phyloP scores from a whole-genome alignment of 192 early-diverging fungal species.

The Podila minutissima region DNA sequence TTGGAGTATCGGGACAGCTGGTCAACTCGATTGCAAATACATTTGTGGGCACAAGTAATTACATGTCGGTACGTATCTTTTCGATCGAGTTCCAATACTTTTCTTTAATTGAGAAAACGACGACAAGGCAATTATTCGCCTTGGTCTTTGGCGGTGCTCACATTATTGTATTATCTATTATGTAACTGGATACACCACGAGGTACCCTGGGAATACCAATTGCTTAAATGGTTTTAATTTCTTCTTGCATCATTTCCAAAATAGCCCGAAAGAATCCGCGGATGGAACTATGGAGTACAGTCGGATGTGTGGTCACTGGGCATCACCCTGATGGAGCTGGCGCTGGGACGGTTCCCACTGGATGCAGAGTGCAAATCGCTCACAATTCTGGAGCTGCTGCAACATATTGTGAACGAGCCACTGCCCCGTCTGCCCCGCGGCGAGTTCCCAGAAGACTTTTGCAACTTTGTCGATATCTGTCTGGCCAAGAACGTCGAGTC shows the following conservation, averaged over 20 bases:
- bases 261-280: slow-evolving; percentile 82
- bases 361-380: slow-evolving; percentile 72
- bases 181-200: not conserved
- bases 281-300: slow-evolving; percentile 80
- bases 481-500: slow-evolving; percentile 63
- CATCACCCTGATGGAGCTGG: slow-evolving; percentile 85
- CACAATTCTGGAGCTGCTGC: slow-evolving; percentile 92
- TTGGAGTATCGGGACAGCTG: slow-evolving; percentile 92
- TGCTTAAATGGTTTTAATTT: too few relatives aligned
- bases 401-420: slow-evolving; percentile 91
- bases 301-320: slow-evolving; percentile 88
- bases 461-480: slow-evolving; percentile 80
- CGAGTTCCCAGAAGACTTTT: slow-evolving; percentile 79
- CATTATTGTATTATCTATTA: not conserved
- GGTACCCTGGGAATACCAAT: too few relatives aligned
- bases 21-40: slow-evolving; percentile 86
- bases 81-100: not conserved
- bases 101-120: not conserved
- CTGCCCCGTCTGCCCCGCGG: slow-evolving; percentile 80
- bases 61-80: slow-evolving; percentile 79
- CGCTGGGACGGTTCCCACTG: slow-evolving; percentile 77
- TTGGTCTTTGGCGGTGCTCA: not conserved
- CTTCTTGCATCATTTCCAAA: not conserved
- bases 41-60: slow-evolving; percentile 86
- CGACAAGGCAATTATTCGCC: not conserved